Conservation (phyloP, 768 basidiomycete genomes). For the Panaeolus papilionaceus region DNA sequence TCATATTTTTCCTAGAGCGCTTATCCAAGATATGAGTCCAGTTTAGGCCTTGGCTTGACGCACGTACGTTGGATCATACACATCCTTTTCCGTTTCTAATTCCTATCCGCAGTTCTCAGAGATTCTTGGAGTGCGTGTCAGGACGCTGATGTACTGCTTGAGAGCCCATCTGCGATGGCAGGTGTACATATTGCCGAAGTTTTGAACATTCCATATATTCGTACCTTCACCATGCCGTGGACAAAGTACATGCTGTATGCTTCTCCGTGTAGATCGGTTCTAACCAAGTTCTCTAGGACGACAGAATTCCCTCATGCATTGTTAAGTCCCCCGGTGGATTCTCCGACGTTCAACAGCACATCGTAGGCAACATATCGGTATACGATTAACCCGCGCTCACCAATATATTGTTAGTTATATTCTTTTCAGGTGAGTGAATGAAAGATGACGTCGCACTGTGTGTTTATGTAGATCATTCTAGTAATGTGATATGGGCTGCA, state of each 20-base stretch:
- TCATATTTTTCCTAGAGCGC: neutral
- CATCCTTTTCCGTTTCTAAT: conserved; percentile 17
- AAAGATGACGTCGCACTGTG: conserved; percentile 12
- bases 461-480: conserved; percentile 21
- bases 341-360: conserved; percentile 65
- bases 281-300: conserved; percentile 42
- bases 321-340: conserved; percentile 65
- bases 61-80: conserved; percentile 44
- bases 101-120: conserved; percentile 48
- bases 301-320: conserved; percentile 70
- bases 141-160: conserved; percentile 70
- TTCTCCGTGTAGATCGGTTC: neutral
- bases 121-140: conserved; percentile 69
- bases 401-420: conserved; percentile 45
- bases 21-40: conserved; percentile 26
- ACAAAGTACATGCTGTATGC: conserved; percentile 43
- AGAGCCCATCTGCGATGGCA: conserved; percentile 72
- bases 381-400: neutral
- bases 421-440: conserved; percentile 55
- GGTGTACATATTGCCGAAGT: conserved; percentile 78
- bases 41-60: conserved; percentile 73
- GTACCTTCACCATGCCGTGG: conserved; percentile 70
- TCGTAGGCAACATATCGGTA: conserved; percentile 43
- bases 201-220: conserved; percentile 69
- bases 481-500: conserved; percentile 71